Percentiles rank a stretch among this genome's conserved stretches.
These are phyloP conservation scores for Aureobasidium namibiae DNA, from an alignment of 2,329 filamentous ascomycete genomes.

Conservation along the genomic window DNA sequence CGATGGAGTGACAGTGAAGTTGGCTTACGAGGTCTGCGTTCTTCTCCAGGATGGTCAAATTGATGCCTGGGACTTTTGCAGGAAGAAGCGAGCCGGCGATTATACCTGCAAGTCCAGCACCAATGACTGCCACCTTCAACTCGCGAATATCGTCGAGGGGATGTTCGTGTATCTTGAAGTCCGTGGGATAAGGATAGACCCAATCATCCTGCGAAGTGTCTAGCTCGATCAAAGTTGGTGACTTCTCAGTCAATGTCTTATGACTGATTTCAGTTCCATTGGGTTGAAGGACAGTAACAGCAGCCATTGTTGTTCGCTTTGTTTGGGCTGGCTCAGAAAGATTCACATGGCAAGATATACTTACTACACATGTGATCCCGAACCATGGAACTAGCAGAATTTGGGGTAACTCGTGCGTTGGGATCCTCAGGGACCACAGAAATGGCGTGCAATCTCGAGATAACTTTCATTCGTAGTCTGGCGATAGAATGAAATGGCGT, in stretches of 20 bases:
- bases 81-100: too few relatives aligned
- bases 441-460: conserved; percentile 5
- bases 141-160: conserved; percentile 21
- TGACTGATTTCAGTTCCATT: background rate
- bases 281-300: background rate
- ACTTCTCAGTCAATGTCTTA: background rate
- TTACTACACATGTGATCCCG: background rate
- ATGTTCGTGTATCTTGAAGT: conserved; percentile 23
- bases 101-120: conserved; percentile 40
- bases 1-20: too few relatives aligned
- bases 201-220: conserved; percentile 12
- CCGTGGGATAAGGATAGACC: conserved; percentile 22
- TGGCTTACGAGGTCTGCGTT: conserved; percentile 52
- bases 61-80: too few relatives aligned
- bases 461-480: background rate
- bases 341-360: background rate
- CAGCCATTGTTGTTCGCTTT: background rate
- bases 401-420: background rate
- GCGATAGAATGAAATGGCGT: conserved; percentile 1
- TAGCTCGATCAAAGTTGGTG: background rate
- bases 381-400: background rate
- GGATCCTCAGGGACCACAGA: background rate
- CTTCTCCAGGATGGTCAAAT: conserved; percentile 52
- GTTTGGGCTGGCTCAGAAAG: background rate
- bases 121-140: conserved; percentile 50